Evolutionary conservation across 1,139 yeast species (phyloP), one percentile per base, ranked within the genome.

Genomic region (Geotrichum restrictum): DNA sequence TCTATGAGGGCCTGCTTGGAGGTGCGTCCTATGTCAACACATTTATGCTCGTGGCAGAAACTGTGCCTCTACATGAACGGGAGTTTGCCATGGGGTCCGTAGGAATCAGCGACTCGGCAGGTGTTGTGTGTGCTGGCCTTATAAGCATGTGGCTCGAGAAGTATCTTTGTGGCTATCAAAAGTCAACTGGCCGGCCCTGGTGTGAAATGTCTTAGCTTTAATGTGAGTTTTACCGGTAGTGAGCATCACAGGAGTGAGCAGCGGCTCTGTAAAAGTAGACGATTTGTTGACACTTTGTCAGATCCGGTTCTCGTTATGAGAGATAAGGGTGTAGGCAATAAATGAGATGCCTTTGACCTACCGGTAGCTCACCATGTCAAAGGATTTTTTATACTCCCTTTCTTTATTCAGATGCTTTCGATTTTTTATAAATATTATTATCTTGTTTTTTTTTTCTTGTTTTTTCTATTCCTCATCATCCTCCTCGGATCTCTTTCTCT

Each of bases 11-110:
- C 0, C 73, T 93, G 19, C 72, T 93, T 10, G 98, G 98, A 1
- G 98, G 98, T 1, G 79, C 86, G 2, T 82, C 93, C 22, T 93
- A 93, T 64, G 94, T 88, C 49, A 91, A 91, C 64, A 89, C 97
- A 0, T 93, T 88, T 63, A 74, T 85, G 74, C 74, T 81, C 14
- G 93, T 89, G 0, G 77, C 86, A 45, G 95, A 88, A 57, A 75
- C 79, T 1, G 76, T 82, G 0, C 71, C 79, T 0, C 65, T 71
- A 14, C 61, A 70, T 0, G 79, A 81, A 54, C 74, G 96, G 51
- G 98, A 93, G 64, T 89, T 91, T 65, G 83, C 94, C 5, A 79
- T 93, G 79, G 98, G 97, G 0, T 81, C 95, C n/a, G 96, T 89
- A 0, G 89, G 96, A 0, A 81, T 91, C 56, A 88, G 96, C 58